A percentile compares a stretch with the other conserved stretches of the same genome.
Conservation (phyloP, 2,329 filamentous ascomycete species). For the Colletotrichum simmondsii region DNA sequence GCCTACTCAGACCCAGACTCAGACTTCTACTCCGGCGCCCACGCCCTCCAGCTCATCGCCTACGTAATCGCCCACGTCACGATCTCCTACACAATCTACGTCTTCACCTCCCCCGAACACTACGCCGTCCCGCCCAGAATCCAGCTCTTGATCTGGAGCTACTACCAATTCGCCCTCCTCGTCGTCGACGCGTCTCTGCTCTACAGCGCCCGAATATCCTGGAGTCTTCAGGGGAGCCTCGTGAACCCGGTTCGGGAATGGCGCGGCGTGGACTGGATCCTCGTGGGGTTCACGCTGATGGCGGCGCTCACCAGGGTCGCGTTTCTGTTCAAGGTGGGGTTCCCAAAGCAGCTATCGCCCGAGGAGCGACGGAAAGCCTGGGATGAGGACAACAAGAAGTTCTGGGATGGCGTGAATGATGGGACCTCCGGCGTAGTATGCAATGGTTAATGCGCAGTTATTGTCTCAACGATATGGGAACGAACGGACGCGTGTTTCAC, state of each 20-base stretch:
- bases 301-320: background rate
- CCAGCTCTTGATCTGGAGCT: background rate
- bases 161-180: slow-evolving; percentile 18
- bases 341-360: background rate
- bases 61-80: slow-evolving; percentile 13
- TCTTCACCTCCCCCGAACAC: slow-evolving; percentile 1
- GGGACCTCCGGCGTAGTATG: too few relatives aligned
- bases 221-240: background rate
- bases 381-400: too few relatives aligned
- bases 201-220: slow-evolving; percentile 1
- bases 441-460: too few relatives aligned
- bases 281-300: slow-evolving; percentile 3
- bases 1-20: background rate
- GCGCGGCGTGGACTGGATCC: slow-evolving; percentile 22
- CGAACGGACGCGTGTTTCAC: background rate
- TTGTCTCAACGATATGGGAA: too few relatives aligned
- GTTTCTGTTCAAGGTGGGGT: slow-evolving; percentile 7
- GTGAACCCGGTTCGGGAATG: slow-evolving; percentile 10
- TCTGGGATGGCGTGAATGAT: too few relatives aligned
- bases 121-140: background rate
- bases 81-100: slow-evolving; percentile 17
- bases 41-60: slow-evolving; percentile 14
- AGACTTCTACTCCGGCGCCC: background rate
- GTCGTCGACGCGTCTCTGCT: slow-evolving; percentile 17
- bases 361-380: background rate